These are phyloP conservation scores for Crucibulum laeve DNA, from an alignment of 768 basidiomycete genomes.

Conservation along the genomic window DNA sequence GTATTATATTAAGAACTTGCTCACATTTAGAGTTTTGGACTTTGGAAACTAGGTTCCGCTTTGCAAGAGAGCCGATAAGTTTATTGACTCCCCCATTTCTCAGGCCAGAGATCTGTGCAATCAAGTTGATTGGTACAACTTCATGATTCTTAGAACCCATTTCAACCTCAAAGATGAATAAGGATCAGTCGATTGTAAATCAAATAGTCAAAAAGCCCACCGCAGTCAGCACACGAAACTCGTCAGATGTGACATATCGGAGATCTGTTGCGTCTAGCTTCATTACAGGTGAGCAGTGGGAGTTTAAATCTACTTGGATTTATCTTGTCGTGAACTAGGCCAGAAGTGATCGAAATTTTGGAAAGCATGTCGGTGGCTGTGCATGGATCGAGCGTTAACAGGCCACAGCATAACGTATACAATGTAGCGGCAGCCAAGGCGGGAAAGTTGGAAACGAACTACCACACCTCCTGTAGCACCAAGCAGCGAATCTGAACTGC, in stretches of 20 bases:
- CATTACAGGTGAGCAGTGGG: too few relatives aligned
- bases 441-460: too few relatives aligned
- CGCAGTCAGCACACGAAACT: conserved; percentile 95
- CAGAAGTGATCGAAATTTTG: too few relatives aligned
- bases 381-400: too few relatives aligned
- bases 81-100: conserved; percentile 94
- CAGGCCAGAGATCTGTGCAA: conserved; percentile 90
- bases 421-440: too few relatives aligned
- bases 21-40: conserved; percentile 92
- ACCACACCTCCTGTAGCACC: too few relatives aligned
- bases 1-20: conserved; percentile 5
- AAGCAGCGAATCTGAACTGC: too few relatives aligned
- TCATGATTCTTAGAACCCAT: conserved; percentile 99
- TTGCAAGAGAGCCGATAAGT: conserved; percentile 82
- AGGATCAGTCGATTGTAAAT: conserved; percentile 2
- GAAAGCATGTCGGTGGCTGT: too few relatives aligned
- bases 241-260: conserved; percentile 86
- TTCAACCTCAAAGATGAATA: conserved; percentile 62
- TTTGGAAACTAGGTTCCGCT: conserved; percentile 84
- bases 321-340: too few relatives aligned
- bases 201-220: conserved; percentile 33
- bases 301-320: too few relatives aligned
- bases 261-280: conserved; percentile 94
- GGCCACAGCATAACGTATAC: too few relatives aligned
- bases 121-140: conserved; percentile 84